These are phyloP conservation scores for Cercospora sesami DNA, from an alignment of 2,329 filamentous ascomycete species.

Conservation along the genomic window DNA sequence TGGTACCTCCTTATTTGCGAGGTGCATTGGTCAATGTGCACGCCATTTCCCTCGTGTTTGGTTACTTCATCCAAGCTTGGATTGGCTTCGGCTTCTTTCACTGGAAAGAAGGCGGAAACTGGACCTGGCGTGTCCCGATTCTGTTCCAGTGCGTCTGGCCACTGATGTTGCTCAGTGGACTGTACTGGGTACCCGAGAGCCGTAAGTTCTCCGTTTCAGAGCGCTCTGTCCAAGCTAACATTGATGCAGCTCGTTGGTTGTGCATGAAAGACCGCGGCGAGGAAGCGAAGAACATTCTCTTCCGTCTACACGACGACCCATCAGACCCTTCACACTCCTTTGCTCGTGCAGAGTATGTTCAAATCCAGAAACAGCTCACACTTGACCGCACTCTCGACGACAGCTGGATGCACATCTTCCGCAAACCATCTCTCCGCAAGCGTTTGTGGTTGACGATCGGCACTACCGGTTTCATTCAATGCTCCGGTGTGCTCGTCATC, in stretches of 20 bases:
- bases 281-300: slow-evolving; percentile 28
- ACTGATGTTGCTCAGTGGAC: slow-evolving; percentile 16
- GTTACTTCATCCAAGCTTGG: slow-evolving; percentile 24
- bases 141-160: slow-evolving; percentile 25
- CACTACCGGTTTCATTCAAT: slow-evolving; percentile 36
- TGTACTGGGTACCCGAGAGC: slow-evolving; percentile 26
- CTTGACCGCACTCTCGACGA: slow-evolving; percentile 34
- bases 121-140: slow-evolving; percentile 25
- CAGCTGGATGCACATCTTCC: slow-evolving; percentile 34
- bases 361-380: slow-evolving; percentile 37
- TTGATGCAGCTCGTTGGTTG: slow-evolving; percentile 30
- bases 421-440: slow-evolving; percentile 35
- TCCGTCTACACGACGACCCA: slow-evolving; percentile 29
- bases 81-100: slow-evolving; percentile 26
- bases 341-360: slow-evolving; percentile 35
- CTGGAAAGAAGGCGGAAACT: slow-evolving; percentile 22
- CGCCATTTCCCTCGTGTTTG: slow-evolving; percentile 29
- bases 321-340: slow-evolving; percentile 31
- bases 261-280: slow-evolving; percentile 26
- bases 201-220: slow-evolving; percentile 6
- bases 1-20: slow-evolving; percentile 38
- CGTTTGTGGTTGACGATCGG: slow-evolving; percentile 33
- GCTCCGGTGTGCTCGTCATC: slow-evolving; percentile 36
- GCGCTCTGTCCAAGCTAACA: not conserved
- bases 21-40: slow-evolving; percentile 41